Percentiles rank a stretch among this genome's conserved stretches.
Conservation (phyloP, 345 rosid genomes). For the Psidium guajava region DNA sequence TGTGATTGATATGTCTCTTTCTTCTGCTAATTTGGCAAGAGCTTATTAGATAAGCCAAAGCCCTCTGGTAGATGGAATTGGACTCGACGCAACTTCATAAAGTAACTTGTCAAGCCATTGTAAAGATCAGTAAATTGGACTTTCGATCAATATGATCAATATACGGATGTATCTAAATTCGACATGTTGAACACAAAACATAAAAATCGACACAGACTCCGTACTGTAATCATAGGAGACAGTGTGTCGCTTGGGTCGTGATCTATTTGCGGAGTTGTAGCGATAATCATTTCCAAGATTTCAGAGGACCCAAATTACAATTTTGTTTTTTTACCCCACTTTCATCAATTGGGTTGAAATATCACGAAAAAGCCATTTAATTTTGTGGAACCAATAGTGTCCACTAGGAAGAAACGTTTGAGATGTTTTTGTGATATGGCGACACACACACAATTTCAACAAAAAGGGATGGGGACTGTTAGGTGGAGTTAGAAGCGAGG, state of each 20-base stretch:
- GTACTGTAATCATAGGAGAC: neutral
- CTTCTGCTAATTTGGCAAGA: neutral
- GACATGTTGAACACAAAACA: neutral
- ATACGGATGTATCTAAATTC: neutral
- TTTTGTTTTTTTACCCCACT: no score
- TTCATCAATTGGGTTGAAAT: neutral
- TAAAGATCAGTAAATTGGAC: neutral
- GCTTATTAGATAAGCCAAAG: neutral
- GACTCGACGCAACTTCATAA: neutral
- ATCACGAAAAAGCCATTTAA: neutral
- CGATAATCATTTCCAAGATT: neutral
- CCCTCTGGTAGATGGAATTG: neutral
- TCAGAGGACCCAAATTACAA: neutral
- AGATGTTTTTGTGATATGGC: neutral
- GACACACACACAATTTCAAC: neutral
- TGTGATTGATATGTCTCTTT: neutral
- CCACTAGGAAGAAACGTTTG: neutral
- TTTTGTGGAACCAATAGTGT: neutral
- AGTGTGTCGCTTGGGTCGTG: neutral
- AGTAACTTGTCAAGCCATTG: neutral
- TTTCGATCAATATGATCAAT: rapidly evolving
- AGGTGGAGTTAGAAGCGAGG: neutral
- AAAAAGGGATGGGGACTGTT: neutral
- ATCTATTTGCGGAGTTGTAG: neutral
- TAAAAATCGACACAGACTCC: no score